These are phyloP conservation scores for Zalerion maritima DNA, from an alignment of 495 filamentous ascomycete genomes.

Conservation along the genomic window DNA sequence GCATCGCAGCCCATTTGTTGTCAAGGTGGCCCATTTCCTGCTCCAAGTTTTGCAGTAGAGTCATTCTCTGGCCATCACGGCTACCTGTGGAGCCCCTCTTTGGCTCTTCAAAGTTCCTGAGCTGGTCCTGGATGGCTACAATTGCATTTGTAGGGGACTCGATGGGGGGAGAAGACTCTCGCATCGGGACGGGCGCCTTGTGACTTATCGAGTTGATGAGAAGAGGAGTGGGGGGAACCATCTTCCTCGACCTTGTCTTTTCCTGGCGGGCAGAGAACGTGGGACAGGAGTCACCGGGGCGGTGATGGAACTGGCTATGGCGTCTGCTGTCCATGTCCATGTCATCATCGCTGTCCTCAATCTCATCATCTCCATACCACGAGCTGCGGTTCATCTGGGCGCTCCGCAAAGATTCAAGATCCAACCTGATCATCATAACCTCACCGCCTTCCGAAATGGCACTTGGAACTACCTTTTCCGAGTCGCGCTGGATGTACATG, in stretches of 20 bases:
- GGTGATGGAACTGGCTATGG: constrained; percentile 28
- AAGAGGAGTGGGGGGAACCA: constrained; percentile 34
- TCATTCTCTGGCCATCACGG: constrained; percentile 18
- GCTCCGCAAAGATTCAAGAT: constrained; percentile 6
- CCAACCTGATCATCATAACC: constrained; percentile 23
- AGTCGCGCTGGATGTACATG: constrained; percentile 14
- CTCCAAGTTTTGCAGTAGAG: constrained; percentile 35
- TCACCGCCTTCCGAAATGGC: constrained; percentile 6
- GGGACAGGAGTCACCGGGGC: constrained; percentile 37
- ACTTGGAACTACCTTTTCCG: constrained; percentile 1
- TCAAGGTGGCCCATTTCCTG: constrained; percentile 37
- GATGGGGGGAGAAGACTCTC: constrained; percentile 24
- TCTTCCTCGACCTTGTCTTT: constrained; percentile 22
- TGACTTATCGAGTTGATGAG: constrained; percentile 23
- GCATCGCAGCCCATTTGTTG: constrained; percentile 34
- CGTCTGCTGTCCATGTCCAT: constrained; percentile 4
- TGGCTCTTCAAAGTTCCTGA: constrained; percentile 27
- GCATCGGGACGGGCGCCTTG: constrained; percentile 22
- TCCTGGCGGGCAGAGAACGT: constrained; percentile 34
- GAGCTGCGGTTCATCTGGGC: background rate
- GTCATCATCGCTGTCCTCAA: background rate
- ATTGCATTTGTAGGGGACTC: constrained; percentile 35
- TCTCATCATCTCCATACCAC: constrained; percentile 2
- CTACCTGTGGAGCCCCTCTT: constrained; percentile 15
- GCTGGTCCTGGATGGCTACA: constrained; percentile 33